A percentile compares a stretch with the other conserved stretches of the same genome.
phyloP scores from a whole-genome alignment of 352 stramenopile genomes.

The Paralagenidium karlingii region DNA sequence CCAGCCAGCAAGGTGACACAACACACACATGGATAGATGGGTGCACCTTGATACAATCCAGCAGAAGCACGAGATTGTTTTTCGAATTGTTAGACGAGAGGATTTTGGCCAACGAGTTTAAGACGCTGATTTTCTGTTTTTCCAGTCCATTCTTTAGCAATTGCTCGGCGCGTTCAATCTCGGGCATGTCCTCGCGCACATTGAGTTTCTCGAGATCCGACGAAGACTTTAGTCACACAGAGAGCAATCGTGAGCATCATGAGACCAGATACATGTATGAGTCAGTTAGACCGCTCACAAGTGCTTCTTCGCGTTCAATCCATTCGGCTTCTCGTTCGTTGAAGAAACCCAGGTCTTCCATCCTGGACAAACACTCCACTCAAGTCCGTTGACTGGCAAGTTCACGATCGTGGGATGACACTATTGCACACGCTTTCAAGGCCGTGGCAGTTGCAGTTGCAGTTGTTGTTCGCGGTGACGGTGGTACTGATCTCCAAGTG shows the following conservation, averaged over 20 bases:
- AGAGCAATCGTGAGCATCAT: not conserved
- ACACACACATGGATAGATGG: too few relatives aligned
- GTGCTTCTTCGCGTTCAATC: slow-evolving; percentile 66
- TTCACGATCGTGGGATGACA: slow-evolving; percentile 6
- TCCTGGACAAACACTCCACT: too few relatives aligned
- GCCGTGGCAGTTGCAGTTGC: not conserved
- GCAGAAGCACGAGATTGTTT: slow-evolving; percentile 31
- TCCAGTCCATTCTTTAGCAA: slow-evolving; percentile 62
- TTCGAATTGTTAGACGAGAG: slow-evolving; percentile 65
- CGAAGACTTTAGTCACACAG: slow-evolving; percentile 26
- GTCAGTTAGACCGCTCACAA: too few relatives aligned
- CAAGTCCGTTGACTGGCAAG: slow-evolving; percentile 7
- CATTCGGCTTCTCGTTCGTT: slow-evolving; percentile 75
- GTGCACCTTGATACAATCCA: slow-evolving; percentile 66
- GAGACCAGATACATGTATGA: not conserved
- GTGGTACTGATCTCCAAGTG: slow-evolving; percentile 8
- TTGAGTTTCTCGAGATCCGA: slow-evolving; percentile 79
- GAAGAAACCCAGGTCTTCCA: slow-evolving; percentile 76
- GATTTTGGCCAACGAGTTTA: slow-evolving; percentile 54
- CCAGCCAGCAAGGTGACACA: not conserved
- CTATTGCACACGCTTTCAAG: slow-evolving; percentile 25
- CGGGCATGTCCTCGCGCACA: slow-evolving; percentile 70
- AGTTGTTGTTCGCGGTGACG: slow-evolving; percentile 2
- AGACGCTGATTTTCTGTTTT: slow-evolving; percentile 70
- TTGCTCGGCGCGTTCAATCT: slow-evolving; percentile 70